phyloP scores from a whole-genome alignment of 192 early-diverging fungal genomes.

The Backusella westeae region DNA sequence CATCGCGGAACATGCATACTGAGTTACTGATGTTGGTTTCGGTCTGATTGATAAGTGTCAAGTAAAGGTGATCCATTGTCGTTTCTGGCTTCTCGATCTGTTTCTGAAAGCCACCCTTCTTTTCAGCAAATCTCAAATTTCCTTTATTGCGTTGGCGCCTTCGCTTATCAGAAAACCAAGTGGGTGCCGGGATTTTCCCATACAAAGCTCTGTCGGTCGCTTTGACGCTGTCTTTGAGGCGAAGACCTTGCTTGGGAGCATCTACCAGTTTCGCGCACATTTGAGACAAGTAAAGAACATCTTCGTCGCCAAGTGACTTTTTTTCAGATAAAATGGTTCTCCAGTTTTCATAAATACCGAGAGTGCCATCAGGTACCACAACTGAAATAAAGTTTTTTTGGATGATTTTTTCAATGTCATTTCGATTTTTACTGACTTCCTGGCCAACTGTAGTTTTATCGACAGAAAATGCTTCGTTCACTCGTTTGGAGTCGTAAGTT shows the following conservation, averaged over 20 bases:
- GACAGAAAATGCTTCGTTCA: conserved; percentile 20
- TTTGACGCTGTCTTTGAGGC: not conserved
- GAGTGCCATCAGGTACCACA: conserved; percentile 11
- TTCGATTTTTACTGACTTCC: not conserved
- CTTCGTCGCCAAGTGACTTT: conserved; percentile 13
- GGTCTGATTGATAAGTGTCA: not conserved
- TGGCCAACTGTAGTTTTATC: not conserved
- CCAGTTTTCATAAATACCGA: conserved; percentile 27
- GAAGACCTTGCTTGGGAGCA: conserved; percentile 35
- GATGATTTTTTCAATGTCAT: not conserved
- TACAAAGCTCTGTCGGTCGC: not conserved
- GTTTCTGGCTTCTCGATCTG: not conserved
- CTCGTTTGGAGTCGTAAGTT: not conserved
- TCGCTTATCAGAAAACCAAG: conserved; percentile 28
- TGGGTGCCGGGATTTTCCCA: conserved; percentile 10
- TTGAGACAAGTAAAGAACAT: conserved; percentile 32
- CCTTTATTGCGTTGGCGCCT: not conserved
- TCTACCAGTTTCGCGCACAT: conserved; percentile 35
- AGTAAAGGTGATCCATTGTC: conserved; percentile 21
- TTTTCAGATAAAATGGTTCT: conserved; percentile 24
- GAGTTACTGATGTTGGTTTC: not conserved
- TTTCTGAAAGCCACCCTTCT: not conserved
- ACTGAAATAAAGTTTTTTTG: conserved; percentile 18
- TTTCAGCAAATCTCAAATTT: not conserved
- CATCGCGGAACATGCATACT: conserved; percentile 3